Evolutionary conservation across 768 basidiomycete species (phyloP).

Genomic region (Lactarius sanguifluus): DNA sequence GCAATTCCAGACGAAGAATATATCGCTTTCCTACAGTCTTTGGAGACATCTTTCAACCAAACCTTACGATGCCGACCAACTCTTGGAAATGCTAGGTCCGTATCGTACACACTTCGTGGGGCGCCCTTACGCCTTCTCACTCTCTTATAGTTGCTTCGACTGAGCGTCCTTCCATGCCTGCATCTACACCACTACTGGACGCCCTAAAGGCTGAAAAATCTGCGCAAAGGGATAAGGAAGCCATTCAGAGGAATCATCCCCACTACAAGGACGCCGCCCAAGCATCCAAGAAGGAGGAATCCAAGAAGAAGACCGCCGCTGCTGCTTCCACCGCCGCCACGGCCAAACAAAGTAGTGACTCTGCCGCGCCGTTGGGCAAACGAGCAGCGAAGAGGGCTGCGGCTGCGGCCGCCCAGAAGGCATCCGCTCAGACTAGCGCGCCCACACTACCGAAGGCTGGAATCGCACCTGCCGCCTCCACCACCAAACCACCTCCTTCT

Average conservation of each 20-base stretch:
- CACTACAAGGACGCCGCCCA: slow-evolving; percentile 59
- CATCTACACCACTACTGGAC: slow-evolving; percentile 89
- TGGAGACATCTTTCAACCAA: slow-evolving; percentile 52
- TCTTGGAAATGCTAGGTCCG: slow-evolving; percentile 61
- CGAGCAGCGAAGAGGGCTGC: slow-evolving; percentile 39
- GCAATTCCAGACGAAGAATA: slow-evolving; percentile 69
- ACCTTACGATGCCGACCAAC: slow-evolving; percentile 55
- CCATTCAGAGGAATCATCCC: slow-evolving; percentile 67
- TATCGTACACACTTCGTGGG: slow-evolving; percentile 8
- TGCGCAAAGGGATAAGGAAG: slow-evolving; percentile 66
- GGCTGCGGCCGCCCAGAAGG: slow-evolving; percentile 20
- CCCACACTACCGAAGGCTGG: slow-evolving; percentile 14
- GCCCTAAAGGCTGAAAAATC: slow-evolving; percentile 84
- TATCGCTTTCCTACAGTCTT: slow-evolving; percentile 73
- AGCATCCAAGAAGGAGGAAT: slow-evolving; percentile 43
- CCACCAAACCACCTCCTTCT: slow-evolving; percentile 11
- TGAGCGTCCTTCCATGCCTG: slow-evolving; percentile 61
- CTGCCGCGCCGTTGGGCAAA: slow-evolving; percentile 37
- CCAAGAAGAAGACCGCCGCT: slow-evolving; percentile 38
- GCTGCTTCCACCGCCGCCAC: slow-evolving; percentile 27
- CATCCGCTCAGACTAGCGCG: slow-evolving; percentile 13
- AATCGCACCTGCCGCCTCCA: slow-evolving; percentile 1
- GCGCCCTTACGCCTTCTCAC: neutral
- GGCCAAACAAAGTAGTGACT: slow-evolving; percentile 29
- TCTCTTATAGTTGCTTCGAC: slow-evolving; percentile 58